These are phyloP conservation scores for Trifolium repens DNA, from an alignment of 306 rosid genomes.

Conservation along the genomic window DNA sequence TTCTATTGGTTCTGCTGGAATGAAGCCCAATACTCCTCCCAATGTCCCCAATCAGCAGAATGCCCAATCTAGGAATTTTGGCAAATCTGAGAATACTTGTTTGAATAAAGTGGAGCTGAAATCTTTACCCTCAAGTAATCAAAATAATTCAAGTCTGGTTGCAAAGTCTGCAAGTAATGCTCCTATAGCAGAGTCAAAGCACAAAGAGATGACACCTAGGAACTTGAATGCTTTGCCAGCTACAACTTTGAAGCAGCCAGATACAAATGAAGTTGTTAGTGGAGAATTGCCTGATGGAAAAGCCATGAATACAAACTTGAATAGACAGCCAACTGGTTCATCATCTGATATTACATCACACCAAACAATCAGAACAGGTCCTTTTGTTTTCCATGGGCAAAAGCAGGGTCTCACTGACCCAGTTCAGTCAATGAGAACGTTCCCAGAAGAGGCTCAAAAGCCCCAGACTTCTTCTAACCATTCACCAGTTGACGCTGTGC, in stretches of 20 bases:
- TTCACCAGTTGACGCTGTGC: constrained; percentile 55
- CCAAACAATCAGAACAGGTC: constrained; percentile 54
- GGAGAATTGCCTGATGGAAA: constrained; percentile 70
- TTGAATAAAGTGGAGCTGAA: constrained; percentile 68
- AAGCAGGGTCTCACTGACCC: constrained; percentile 69
- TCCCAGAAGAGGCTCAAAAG: constrained; percentile 70
- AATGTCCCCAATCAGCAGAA: constrained; percentile 52
- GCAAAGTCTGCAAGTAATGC: constrained; percentile 56
- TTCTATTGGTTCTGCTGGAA: constrained; percentile 55
- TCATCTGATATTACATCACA: constrained; percentile 61
- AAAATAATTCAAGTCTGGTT: constrained; percentile 52
- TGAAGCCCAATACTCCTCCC: constrained; percentile 46
- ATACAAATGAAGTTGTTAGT: constrained; percentile 58
- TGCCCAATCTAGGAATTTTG: constrained; percentile 51
- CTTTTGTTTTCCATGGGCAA: constrained; percentile 57
- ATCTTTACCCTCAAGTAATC: constrained; percentile 58
- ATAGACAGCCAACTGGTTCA: constrained; percentile 49
- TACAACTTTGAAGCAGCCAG: constrained; percentile 59
- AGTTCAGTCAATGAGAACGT: constrained; percentile 64
- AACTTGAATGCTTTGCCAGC: constrained; percentile 54
- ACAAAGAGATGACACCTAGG: constrained; percentile 55
- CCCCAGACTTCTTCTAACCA: constrained; percentile 63
- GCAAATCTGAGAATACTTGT: constrained; percentile 57
- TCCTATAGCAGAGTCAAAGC: constrained; percentile 56
- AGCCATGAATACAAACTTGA: constrained; percentile 44